Conservation (phyloP, 2,329 filamentous ascomycete species). For the Berkeleyomyces rouxiae region DNA sequence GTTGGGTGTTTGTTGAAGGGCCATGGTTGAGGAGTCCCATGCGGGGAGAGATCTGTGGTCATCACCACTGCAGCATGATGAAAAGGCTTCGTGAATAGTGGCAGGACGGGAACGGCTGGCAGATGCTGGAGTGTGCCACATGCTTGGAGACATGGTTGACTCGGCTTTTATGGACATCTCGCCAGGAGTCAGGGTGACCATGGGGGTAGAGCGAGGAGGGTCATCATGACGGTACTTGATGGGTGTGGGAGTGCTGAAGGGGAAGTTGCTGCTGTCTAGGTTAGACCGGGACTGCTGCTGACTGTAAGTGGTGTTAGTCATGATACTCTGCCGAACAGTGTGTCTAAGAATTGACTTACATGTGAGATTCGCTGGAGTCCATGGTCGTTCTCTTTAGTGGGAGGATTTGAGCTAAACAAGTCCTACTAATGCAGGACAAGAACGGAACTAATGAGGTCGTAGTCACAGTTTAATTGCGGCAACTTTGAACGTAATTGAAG, state of each 20-base stretch:
- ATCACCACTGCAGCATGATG: slow-evolving; percentile 36
- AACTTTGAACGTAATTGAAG: not conserved
- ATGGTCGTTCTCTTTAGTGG: slow-evolving; percentile 22
- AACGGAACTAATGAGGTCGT: not conserved
- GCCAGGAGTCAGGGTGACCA: slow-evolving; percentile 34
- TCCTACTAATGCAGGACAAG: too few relatives aligned
- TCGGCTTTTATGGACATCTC: slow-evolving; percentile 34
- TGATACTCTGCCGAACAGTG: slow-evolving; percentile 2
- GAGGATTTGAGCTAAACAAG: not conserved
- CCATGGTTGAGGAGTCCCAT: slow-evolving; percentile 40
- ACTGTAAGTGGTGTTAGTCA: slow-evolving; percentile 8
- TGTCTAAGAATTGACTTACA: slow-evolving; percentile 28
- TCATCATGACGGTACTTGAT: slow-evolving; percentile 32
- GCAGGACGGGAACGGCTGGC: slow-evolving; percentile 37
- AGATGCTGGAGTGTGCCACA: slow-evolving; percentile 40
- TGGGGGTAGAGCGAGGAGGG: slow-evolving; percentile 26
- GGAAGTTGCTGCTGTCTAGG: slow-evolving; percentile 33
- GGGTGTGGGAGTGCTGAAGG: slow-evolving; percentile 28
- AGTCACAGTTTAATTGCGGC: not conserved
- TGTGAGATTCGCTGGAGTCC: slow-evolving; percentile 34
- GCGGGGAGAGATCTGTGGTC: slow-evolving; percentile 35
- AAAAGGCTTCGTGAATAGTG: slow-evolving; percentile 45
- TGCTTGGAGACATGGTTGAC: slow-evolving; percentile 27
- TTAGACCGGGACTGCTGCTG: slow-evolving; percentile 19
- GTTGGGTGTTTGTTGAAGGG: slow-evolving; percentile 33